These are phyloP conservation scores for Incumbomyces lentus DNA, from an alignment of 2,329 filamentous ascomycete genomes.

Conservation along the genomic window DNA sequence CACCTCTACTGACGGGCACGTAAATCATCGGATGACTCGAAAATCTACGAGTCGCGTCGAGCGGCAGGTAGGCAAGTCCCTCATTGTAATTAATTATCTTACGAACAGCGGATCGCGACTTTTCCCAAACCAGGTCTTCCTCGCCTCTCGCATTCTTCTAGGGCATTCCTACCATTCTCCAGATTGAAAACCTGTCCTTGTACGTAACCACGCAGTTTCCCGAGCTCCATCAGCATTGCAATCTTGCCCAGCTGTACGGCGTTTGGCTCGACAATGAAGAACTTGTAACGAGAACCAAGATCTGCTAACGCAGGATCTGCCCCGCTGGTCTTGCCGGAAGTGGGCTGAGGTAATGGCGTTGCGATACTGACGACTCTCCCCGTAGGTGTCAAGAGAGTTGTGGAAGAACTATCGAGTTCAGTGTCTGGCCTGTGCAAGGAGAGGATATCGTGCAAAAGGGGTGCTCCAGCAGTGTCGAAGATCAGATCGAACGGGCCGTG, in stretches of 20 bases:
- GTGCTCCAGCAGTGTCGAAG: neutral
- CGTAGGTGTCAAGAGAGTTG: neutral
- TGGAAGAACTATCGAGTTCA: neutral
- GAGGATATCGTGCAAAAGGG: neutral
- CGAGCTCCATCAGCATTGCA: constrained; percentile 26
- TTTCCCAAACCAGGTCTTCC: constrained; percentile 8
- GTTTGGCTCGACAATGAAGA: constrained; percentile 30
- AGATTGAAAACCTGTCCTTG: constrained; percentile 27
- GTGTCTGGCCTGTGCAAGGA: neutral
- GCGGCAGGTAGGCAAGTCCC: no score
- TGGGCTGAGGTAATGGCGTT: neutral
- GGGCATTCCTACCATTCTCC: constrained; percentile 25
- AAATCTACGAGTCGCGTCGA: no score
- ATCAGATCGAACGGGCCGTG: neutral
- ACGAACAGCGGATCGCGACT: no score
- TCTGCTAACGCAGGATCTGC: neutral
- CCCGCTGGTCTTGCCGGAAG: neutral
- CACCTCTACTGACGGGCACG: no score
- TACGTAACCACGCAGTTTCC: constrained; percentile 26
- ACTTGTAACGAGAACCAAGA: constrained; percentile 18
- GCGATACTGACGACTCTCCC: neutral
- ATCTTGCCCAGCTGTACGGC: constrained; percentile 26
- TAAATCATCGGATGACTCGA: no score
- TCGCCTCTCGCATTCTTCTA: constrained; percentile 23
- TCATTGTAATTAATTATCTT: no score